Conservation (phyloP, 2,329 filamentous ascomycete species). For the Nemania abortiva region DNA sequence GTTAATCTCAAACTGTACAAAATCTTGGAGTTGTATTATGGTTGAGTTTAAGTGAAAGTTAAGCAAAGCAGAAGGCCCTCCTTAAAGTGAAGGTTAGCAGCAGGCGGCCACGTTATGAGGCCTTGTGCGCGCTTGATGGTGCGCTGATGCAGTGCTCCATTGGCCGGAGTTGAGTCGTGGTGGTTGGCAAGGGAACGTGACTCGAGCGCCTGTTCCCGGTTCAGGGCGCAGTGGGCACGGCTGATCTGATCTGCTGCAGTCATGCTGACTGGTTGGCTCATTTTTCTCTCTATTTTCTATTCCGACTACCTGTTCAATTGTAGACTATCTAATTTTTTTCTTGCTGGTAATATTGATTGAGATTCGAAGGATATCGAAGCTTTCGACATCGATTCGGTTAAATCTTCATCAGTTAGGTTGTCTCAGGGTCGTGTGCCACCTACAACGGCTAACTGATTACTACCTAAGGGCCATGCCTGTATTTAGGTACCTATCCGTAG, state of each 20-base stretch:
- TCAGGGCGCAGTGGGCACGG: constrained; percentile 25
- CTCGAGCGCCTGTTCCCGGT: constrained; percentile 32
- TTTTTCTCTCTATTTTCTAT: no score
- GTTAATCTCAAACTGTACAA: not conserved
- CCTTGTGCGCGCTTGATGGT: constrained; percentile 28
- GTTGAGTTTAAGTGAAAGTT: not conserved
- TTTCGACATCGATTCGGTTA: not conserved
- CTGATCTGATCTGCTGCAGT: constrained; percentile 24
- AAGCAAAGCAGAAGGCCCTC: not conserved
- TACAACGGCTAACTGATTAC: no score
- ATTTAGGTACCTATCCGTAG: not conserved
- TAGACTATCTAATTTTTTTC: not conserved
- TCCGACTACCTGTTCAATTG: not conserved
- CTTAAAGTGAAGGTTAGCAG: not conserved
- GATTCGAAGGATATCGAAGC: not conserved
- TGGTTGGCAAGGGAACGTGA: constrained; percentile 45
- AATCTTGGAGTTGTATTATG: not conserved
- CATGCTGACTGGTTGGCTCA: constrained; percentile 17
- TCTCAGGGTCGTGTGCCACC: not conserved
- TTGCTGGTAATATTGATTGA: not conserved
- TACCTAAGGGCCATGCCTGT: no score
- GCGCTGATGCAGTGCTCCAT: constrained; percentile 19
- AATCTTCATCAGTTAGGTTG: not conserved
- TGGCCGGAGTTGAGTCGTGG: constrained; percentile 27
- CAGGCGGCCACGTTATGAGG: constrained; percentile 30